These are phyloP conservation scores for Scheffersomyces lignosus DNA, from an alignment of 805 yeast species.

Conservation along the genomic window DNA sequence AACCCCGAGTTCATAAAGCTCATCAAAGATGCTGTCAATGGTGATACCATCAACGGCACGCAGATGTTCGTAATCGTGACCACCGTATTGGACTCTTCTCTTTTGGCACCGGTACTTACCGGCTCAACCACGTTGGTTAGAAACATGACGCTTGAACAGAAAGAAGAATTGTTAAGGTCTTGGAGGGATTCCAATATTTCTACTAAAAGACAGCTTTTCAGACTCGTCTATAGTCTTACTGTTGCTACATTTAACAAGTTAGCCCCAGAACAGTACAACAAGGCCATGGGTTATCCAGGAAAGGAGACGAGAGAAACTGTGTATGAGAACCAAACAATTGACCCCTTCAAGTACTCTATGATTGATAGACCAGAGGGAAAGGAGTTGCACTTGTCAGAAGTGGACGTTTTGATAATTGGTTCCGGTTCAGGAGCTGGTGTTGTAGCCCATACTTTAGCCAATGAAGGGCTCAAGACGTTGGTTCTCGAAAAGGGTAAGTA, in stretches of 20 bases:
- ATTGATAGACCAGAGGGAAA: conserved; percentile 31
- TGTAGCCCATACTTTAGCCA: conserved; percentile 45
- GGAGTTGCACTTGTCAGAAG: conserved; percentile 35
- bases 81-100: conserved; percentile 27
- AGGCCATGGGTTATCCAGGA: conserved; percentile 41
- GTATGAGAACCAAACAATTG: conserved; percentile 24
- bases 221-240: conserved; percentile 26
- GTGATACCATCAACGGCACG: conserved; percentile 15
- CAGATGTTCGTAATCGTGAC: conserved; percentile 24
- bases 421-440: conserved; percentile 58
- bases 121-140: conserved; percentile 29
- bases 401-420: conserved; percentile 50
- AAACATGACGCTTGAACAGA: conserved; percentile 37
- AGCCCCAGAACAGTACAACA: conserved; percentile 33
- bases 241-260: conserved; percentile 22
- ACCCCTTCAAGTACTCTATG: conserved; percentile 29
- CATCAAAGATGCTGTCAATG: conserved; percentile 12
- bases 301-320: conserved; percentile 28
- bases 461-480: conserved; percentile 43
- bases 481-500: conserved; percentile 54
- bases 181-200: conserved; percentile 45
- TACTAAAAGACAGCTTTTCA: conserved; percentile 33
- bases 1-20: conserved; percentile 25
- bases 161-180: conserved; percentile 28
- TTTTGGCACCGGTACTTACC: conserved; percentile 32